Evolutionary conservation across 768 basidiomycete genomes (phyloP), one percentile per base, ranked within the genome.

Genomic region (Daedalea quercina): DNA sequence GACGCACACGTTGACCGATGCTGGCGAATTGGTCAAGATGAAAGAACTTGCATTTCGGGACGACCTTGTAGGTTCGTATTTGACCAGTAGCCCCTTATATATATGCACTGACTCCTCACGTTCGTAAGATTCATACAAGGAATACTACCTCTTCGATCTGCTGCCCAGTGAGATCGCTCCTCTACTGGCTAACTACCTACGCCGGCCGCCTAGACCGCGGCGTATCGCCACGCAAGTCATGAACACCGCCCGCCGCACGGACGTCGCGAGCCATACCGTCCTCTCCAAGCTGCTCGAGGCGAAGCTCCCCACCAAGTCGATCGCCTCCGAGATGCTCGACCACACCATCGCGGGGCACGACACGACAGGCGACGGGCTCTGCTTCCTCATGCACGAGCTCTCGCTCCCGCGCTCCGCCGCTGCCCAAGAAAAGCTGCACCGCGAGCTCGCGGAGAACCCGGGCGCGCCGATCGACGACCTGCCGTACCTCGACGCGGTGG

Each of bases 401-500:
- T 62, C 60, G 41, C 58, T 57, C 26, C 60, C 57, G 28, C n/a
- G 44, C 20, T 25, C 60, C 15, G 23, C 53, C 22, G 28, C 49
- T 12, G 44, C 56, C 24, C 60, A 62, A 34, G 43, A 47, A 13
- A 54, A 52, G n/a, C 54, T 62, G 20, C 60, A 45, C 49, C 51
- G 43, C 7, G 60, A 62, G 51, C 58, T 62, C 46, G 42, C 31
- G 44, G 80, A 88, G 31, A 77, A 76, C 52, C 83, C 89, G 15
- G 64, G 94, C 55, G 93, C 94, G 50, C 78, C 87, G 76, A 64
- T 97, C 57, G 94, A 96, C 52, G 73, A 90, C 56, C 95, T 96
- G 91, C 79, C 85, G 19, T 99, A 97, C 67, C 76, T 96, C 40
- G 81, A 82, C 62, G 95, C 96, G 1, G 83, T 92, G 52, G 87